phyloP scores from a whole-genome alignment of 2,329 filamentous ascomycete genomes.

The Thielaviopsis ethacetica region DNA sequence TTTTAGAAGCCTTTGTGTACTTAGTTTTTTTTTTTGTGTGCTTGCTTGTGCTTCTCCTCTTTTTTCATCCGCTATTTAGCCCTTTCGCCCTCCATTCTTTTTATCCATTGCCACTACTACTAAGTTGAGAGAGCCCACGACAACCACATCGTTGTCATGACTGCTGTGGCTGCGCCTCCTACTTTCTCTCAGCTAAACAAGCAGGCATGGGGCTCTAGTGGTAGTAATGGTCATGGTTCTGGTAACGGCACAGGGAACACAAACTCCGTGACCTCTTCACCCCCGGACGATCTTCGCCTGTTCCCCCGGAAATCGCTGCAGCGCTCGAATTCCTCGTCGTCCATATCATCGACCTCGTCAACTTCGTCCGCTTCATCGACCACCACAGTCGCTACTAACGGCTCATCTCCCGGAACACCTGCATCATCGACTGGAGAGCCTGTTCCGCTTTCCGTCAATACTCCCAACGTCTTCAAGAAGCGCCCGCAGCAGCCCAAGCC shows the following conservation, averaged over 20 bases:
- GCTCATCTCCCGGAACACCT: conserved; percentile 44
- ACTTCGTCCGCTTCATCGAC: conserved; percentile 39
- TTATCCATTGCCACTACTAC: neutral
- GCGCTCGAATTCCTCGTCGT: conserved; percentile 82
- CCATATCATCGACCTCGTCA: conserved; percentile 51
- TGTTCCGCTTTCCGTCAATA: conserved; percentile 6
- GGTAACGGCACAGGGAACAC: neutral
- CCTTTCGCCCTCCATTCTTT: neutral
- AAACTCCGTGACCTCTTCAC: conserved; percentile 14
- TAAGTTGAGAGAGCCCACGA: conserved; percentile 6
- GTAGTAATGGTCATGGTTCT: conserved; percentile 16
- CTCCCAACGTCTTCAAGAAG: conserved; percentile 8
- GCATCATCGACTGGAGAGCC: conserved; percentile 26
- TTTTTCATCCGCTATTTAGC: neutral
- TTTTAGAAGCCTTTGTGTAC: neutral
- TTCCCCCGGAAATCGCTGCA: conserved; percentile 78
- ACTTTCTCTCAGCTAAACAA: conserved; percentile 47
- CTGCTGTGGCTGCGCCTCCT: conserved; percentile 49
- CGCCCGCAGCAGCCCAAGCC: conserved; percentile 4
- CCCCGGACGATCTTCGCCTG: conserved; percentile 72
- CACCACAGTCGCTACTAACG: conserved; percentile 46
- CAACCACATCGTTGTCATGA: conserved; percentile 28
- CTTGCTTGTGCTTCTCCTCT: neutral
- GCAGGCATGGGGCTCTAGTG: conserved; percentile 49
- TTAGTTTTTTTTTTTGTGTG: neutral